A percentile compares a stretch with the other conserved stretches of the same genome.
phyloP scores from a whole-genome alignment of 129 eudicot genomes.

The Saposhnikovia divaricata region DNA sequence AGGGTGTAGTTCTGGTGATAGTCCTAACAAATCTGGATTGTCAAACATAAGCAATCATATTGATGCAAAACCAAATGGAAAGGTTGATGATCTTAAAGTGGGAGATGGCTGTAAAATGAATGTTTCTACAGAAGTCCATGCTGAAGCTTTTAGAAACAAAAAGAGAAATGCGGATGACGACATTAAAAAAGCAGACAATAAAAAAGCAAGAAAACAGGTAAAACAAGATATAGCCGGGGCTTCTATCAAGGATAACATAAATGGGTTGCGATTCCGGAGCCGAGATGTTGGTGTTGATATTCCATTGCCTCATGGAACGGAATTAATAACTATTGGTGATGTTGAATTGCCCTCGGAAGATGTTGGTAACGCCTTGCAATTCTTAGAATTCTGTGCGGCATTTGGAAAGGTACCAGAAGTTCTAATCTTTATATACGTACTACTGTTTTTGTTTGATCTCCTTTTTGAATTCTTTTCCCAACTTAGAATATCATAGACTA shows the following conservation, averaged over 20 bases:
- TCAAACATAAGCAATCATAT: not conserved
- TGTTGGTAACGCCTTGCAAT: constrained; percentile 78
- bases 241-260: not conserved
- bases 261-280: not conserved
- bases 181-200: not conserved
- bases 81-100: constrained; percentile 9
- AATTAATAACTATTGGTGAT: constrained; percentile 47
- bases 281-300: constrained; percentile 15
- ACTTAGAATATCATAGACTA: not conserved
- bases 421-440: not conserved
- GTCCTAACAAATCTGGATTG: constrained; percentile 15
- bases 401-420: constrained; percentile 65
- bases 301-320: constrained; percentile 53
- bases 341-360: constrained; percentile 61
- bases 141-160: not conserved
- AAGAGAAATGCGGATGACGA: not conserved
- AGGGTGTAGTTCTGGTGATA: not conserved
- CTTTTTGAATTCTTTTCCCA: not conserved
- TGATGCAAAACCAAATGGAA: constrained; percentile 7
- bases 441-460: not conserved
- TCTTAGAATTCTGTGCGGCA: constrained; percentile 76
- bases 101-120: constrained; percentile 7
- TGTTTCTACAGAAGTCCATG: not conserved
- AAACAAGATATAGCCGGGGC: not conserved
- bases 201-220: not conserved